Evolutionary conservation across 176 grass and related monocot species (phyloP), one percentile per base, ranked within the genome.

Genomic region (Bonia amplexicaulis): DNA sequence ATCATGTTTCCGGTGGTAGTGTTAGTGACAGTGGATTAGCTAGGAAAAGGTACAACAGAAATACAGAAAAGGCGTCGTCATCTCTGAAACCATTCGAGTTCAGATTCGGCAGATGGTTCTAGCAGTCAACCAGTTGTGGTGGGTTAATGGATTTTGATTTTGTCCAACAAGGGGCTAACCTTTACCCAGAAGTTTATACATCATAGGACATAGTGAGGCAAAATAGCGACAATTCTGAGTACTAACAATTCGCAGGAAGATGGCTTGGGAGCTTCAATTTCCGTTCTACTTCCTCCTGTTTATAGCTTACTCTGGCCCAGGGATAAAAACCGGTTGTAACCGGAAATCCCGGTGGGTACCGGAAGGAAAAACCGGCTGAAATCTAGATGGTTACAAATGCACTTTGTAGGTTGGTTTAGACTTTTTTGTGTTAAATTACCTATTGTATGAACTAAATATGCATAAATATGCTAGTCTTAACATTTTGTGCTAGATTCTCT

Each of bases 1-100:
- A 97, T 71, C 78, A 66, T 82, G 76, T 89, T 59, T 79, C 82
- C 0, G 91, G 91, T 40, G 96, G 96, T 87, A 94, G 96, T 60
- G 58, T 81, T 87, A 99, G 96, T 54, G 96, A 96, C 67, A 91
- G 96, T 62, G 96, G 93, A 75, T 90, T 94, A 82, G 49, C 81
- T 74, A 88, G 76, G 69, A 96, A 45, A 79, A 93, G 70, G 88
- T 65, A 76, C 76, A 82, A 76, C 69, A 82, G 45, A 40, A 86
- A 60, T 11, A 26, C 85, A 54, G 90, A 84, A 74, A 84, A 83
- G 29, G 19, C 19, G 8, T 22, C 5, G 7, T 55, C 53, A 2
- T 55, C 53, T 55, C 53, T 55, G 53, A 55, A 59, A 59, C 80
- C 70, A n/a, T 92, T 91, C 1, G 77, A 92, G 19, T 78, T 90